These are phyloP conservation scores for Leucocoprinus leucothites DNA, from an alignment of 768 basidiomycete species.

Conservation along the genomic window DNA sequence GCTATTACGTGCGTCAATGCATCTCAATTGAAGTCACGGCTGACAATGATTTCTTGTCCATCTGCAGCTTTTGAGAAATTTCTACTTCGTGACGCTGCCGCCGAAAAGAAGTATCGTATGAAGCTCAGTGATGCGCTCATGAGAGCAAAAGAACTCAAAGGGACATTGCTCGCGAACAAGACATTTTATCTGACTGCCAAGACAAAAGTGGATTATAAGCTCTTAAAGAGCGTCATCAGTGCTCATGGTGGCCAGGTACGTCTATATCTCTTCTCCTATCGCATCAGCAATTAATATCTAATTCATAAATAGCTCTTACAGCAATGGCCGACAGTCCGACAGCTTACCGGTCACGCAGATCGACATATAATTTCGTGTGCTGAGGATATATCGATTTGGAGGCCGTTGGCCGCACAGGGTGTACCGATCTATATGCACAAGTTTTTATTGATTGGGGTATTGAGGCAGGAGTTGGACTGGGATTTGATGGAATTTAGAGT, in stretches of 20 bases:
- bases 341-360: slow-evolving; percentile 45
- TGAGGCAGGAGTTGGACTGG: slow-evolving; percentile 70
- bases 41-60: neutral
- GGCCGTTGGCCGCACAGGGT: slow-evolving; percentile 46
- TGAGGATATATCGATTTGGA: slow-evolving; percentile 66
- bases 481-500: slow-evolving; percentile 40
- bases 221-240: slow-evolving; percentile 66
- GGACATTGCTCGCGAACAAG: slow-evolving; percentile 59
- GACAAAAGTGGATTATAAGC: slow-evolving; percentile 52
- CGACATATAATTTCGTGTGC: slow-evolving; percentile 65
- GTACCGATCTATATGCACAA: slow-evolving; percentile 67
- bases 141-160: slow-evolving; percentile 49
- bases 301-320: slow-evolving; percentile 43
- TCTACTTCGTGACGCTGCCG: slow-evolving; percentile 53
- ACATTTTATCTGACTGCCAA: slow-evolving; percentile 75
- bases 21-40: too few relatives aligned
- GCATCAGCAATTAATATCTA: too few relatives aligned
- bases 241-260: slow-evolving; percentile 73
- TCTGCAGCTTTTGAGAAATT: slow-evolving; percentile 61
- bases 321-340: slow-evolving; percentile 51
- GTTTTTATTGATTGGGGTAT: slow-evolving; percentile 57
- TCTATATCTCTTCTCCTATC: neutral
- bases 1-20: slow-evolving; percentile 57
- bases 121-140: slow-evolving; percentile 57
- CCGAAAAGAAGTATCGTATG: slow-evolving; percentile 67